Percentiles rank a stretch among this genome's conserved stretches.
Evolutionary conservation across 1,284 basidiomycete species (phyloP).

Genomic region (Ceratobasidium sp.): DNA sequence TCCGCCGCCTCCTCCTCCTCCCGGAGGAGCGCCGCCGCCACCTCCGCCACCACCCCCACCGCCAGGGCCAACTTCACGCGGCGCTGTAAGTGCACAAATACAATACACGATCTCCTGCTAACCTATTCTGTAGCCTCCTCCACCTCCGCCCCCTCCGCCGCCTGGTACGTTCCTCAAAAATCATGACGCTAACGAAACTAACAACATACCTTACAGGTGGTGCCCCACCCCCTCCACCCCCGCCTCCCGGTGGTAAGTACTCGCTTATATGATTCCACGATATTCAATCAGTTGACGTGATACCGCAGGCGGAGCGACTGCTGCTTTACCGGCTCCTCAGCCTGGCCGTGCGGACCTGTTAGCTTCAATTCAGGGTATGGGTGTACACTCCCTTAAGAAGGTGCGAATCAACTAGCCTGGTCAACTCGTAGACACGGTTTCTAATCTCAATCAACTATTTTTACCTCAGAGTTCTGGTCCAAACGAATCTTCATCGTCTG

Average conservation of each 20-base stretch:
- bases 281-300: background rate
- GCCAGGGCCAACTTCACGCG: slow-evolving; percentile 40
- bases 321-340: slow-evolving; percentile 42
- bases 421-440: slow-evolving; percentile 26
- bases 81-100: slow-evolving; percentile 34
- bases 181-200: background rate
- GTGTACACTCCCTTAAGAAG: slow-evolving; percentile 82
- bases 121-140: slow-evolving; percentile 54
- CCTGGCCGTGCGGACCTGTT: slow-evolving; percentile 72
- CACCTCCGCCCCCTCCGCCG: slow-evolving; percentile 53
- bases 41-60: slow-evolving; percentile 51
- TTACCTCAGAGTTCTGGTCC: background rate
- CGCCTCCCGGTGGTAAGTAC: slow-evolving; percentile 52
- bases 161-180: slow-evolving; percentile 47
- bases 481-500: slow-evolving; percentile 18
- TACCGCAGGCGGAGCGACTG: slow-evolving; percentile 11
- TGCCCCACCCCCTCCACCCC: slow-evolving; percentile 60
- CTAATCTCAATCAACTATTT: slow-evolving; percentile 47
- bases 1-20: slow-evolving; percentile 50
- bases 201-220: slow-evolving; percentile 35
- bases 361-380: slow-evolving; percentile 77
- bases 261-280: background rate
- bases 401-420: slow-evolving; percentile 59
- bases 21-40: slow-evolving; percentile 42
- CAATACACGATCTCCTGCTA: background rate